Conservation (phyloP, 805 yeast genomes). For the Zygotorulaspora danielsina region DNA sequence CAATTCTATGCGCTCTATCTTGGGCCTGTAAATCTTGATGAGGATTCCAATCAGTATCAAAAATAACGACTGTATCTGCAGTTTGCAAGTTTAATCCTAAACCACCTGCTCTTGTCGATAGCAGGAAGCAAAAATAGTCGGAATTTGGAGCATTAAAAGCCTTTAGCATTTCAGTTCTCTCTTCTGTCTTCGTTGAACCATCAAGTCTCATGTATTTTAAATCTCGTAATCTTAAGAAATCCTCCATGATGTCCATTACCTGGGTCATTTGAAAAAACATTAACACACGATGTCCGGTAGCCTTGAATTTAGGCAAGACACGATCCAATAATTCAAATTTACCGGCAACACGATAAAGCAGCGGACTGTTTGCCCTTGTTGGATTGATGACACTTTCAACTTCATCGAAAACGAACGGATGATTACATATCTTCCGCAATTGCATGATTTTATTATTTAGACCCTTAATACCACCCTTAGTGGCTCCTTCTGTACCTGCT, state of each 20-base stretch:
- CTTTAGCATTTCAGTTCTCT: conserved; percentile 69
- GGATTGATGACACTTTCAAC: conserved; percentile 70
- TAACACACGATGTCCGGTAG: conserved; percentile 70
- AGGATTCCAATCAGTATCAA: conserved; percentile 89
- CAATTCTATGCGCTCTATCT: conserved; percentile 87
- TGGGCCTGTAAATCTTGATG: conserved; percentile 90
- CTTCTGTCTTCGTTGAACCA: conserved; percentile 82
- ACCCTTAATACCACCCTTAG: conserved; percentile 68
- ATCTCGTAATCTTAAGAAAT: conserved; percentile 60
- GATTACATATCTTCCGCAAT: conserved; percentile 77
- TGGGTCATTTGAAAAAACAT: conserved; percentile 88
- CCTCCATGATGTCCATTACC: conserved; percentile 88
- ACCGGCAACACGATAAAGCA: conserved; percentile 73
- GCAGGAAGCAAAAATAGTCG: conserved; percentile 70
- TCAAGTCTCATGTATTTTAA: conserved; percentile 73
- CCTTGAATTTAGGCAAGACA: conserved; percentile 68
- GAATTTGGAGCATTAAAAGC: conserved; percentile 71
- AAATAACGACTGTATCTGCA: conserved; percentile 81
- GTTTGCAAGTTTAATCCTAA: conserved; percentile 81
- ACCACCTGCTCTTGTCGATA: conserved; percentile 88
- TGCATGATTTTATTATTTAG: conserved; percentile 82
- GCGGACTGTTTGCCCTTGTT: conserved; percentile 54
- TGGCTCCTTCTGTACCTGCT: conserved; percentile 50
- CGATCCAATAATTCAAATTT: conserved; percentile 76
- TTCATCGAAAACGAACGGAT: conserved; percentile 82